Conservation (phyloP, 495 filamentous ascomycete species). For the Terfezia claveryi region DNA sequence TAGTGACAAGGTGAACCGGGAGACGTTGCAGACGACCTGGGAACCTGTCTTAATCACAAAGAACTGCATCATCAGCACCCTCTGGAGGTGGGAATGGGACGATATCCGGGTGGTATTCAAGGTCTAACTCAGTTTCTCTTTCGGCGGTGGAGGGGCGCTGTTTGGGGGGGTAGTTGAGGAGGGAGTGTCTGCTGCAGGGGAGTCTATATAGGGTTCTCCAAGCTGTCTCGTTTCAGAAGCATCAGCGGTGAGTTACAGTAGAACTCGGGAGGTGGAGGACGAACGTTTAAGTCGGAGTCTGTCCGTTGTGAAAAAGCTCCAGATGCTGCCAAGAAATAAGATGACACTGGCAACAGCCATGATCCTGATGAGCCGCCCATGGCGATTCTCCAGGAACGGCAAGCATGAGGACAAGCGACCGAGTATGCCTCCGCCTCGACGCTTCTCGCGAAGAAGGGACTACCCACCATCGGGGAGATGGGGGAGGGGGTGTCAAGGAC, state of each 20-base stretch:
- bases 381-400: not conserved
- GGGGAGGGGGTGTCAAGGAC: not conserved
- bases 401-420: not conserved
- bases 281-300: not conserved
- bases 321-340: not conserved
- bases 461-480: not conserved
- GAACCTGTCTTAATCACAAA: slow-evolving; percentile 25
- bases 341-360: not conserved
- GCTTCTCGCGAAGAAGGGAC: not conserved
- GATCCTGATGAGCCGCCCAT: not conserved
- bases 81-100: not conserved
- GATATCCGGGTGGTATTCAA: not conserved
- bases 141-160: no score
- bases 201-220: no score
- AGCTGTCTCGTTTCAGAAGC: no score
- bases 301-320: not conserved
- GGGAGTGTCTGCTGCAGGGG: no score
- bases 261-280: no score
- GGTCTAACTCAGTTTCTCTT: not conserved
- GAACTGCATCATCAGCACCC: not conserved
- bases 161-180: no score
- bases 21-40: slow-evolving; percentile 21
- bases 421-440: not conserved
- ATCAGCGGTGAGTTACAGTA: no score
- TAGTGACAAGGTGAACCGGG: slow-evolving; percentile 29